These are phyloP conservation scores for Aspergillus wentii DNA, from an alignment of 495 filamentous ascomycete genomes.

Conservation along the genomic window DNA sequence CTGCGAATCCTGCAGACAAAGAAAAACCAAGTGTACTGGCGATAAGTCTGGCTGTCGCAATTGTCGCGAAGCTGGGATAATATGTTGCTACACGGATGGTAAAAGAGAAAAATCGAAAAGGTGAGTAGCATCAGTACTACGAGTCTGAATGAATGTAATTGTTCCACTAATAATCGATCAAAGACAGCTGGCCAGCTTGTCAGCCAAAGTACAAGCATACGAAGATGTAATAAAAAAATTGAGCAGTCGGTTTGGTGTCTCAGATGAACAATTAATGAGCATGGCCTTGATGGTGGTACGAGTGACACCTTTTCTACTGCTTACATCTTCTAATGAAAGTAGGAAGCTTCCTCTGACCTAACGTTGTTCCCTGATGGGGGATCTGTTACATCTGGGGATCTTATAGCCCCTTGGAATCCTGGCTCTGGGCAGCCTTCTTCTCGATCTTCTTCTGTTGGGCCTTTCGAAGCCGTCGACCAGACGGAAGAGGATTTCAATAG, in stretches of 20 bases:
- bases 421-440: slow-evolving; percentile 21
- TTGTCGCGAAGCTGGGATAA: slow-evolving; percentile 44
- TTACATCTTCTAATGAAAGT: slow-evolving; percentile 4
- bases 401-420: slow-evolving; percentile 5
- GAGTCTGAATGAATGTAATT: too few species aligned
- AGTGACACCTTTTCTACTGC: neutral
- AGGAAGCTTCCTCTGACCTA: slow-evolving; percentile 24
- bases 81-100: slow-evolving; percentile 52
- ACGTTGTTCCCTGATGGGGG: slow-evolving; percentile 12
- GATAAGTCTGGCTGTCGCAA: slow-evolving; percentile 51
- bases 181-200: slow-evolving; percentile 46
- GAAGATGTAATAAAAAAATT: slow-evolving; percentile 37
- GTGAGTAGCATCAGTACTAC: slow-evolving; percentile 22
- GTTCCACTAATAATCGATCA: too few species aligned
- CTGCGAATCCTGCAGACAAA: slow-evolving; percentile 44
- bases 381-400: slow-evolving; percentile 6
- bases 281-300: slow-evolving; percentile 31
- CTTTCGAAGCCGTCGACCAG: slow-evolving; percentile 46
- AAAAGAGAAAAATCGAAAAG: slow-evolving; percentile 54
- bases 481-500: slow-evolving; percentile 56
- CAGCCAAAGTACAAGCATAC: slow-evolving; percentile 44
- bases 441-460: slow-evolving; percentile 32
- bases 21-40: slow-evolving; percentile 57
- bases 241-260: slow-evolving; percentile 32
- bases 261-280: slow-evolving; percentile 35